phyloP scores from a whole-genome alignment of 345 rosid genomes.

The Aethionema arabicum region DNA sequence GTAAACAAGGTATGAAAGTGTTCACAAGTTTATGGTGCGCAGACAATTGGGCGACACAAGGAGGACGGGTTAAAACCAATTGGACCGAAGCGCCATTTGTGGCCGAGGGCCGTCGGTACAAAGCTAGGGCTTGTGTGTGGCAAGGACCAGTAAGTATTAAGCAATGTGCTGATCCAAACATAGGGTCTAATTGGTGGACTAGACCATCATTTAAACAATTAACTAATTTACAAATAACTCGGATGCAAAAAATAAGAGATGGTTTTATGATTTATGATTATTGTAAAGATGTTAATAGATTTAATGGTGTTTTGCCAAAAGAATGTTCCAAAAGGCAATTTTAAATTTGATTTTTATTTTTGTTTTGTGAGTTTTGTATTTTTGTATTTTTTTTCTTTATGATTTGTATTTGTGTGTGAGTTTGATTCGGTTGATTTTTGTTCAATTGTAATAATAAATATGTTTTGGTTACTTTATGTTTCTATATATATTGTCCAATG shows the following conservation, averaged over 20 bases:
- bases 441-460: slow-evolving; percentile 2
- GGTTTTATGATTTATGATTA: slow-evolving; percentile 67
- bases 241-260: slow-evolving; percentile 51
- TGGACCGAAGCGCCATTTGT: slow-evolving; percentile 58
- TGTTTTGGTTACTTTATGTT: background rate
- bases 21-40: slow-evolving; percentile 74
- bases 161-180: slow-evolving; percentile 44
- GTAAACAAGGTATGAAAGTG: slow-evolving; percentile 70
- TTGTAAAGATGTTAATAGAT: slow-evolving; percentile 60
- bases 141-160: slow-evolving; percentile 49
- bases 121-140: slow-evolving; percentile 67
- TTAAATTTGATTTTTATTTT: slow-evolving; percentile 22
- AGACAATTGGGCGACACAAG: slow-evolving; percentile 76
- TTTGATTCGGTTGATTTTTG: slow-evolving; percentile 13
- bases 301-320: slow-evolving; percentile 58
- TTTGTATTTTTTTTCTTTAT: slow-evolving; percentile 2
- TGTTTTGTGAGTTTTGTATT: background rate
- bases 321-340: slow-evolving; percentile 66
- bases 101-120: slow-evolving; percentile 49
- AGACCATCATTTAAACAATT: slow-evolving; percentile 48
- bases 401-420: background rate
- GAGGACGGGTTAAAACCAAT: slow-evolving; percentile 63
- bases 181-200: slow-evolving; percentile 61
- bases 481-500: too few relatives aligned
- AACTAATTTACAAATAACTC: slow-evolving; percentile 40